phyloP scores from a whole-genome alignment of 1,284 basidiomycete genomes.

The Wolfiporia cocos region DNA sequence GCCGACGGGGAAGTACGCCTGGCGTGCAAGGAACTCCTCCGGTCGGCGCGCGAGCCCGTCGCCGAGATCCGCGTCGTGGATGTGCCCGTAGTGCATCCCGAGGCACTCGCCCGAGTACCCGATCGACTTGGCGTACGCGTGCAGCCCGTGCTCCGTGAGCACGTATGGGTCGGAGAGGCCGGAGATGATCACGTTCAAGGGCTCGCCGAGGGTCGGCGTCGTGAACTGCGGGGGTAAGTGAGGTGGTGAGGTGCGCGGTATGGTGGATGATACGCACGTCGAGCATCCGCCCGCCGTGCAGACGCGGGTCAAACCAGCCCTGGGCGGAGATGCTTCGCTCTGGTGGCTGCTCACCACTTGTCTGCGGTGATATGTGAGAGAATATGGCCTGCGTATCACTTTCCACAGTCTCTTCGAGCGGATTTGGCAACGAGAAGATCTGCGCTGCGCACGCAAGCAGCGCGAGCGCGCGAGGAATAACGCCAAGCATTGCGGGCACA shows the following conservation, averaged over 20 bases:
- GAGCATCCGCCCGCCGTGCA: slow-evolving; percentile 62
- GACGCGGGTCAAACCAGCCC: slow-evolving; percentile 46
- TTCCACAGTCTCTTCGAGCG: too few relatives aligned
- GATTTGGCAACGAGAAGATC: too few relatives aligned
- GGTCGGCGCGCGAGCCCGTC: slow-evolving; percentile 36
- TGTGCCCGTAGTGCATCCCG: slow-evolving; percentile 37
- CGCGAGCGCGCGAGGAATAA: too few relatives aligned
- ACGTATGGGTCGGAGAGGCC: slow-evolving; percentile 38
- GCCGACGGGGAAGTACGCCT: slow-evolving; percentile 37
- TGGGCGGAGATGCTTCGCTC: too few relatives aligned
- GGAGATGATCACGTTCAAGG: slow-evolving; percentile 41
- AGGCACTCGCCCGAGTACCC: slow-evolving; percentile 54
- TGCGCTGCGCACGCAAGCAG: too few relatives aligned
- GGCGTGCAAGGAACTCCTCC: slow-evolving; percentile 37
- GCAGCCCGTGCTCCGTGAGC: slow-evolving; percentile 35
- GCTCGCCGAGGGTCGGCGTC: slow-evolving; percentile 38
- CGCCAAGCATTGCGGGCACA: too few relatives aligned
- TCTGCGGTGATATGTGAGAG: too few relatives aligned
- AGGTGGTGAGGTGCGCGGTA: background rate
- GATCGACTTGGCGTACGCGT: slow-evolving; percentile 49
- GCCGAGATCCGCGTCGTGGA: slow-evolving; percentile 40
- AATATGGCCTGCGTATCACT: too few relatives aligned
- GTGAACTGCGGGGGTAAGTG: slow-evolving; percentile 44
- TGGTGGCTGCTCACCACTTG: too few relatives aligned
- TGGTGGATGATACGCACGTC: slow-evolving; percentile 43